Evolutionary conservation across 305 asterid genomes (phyloP).

Genomic region (Stenogyne calaminthoides): DNA sequence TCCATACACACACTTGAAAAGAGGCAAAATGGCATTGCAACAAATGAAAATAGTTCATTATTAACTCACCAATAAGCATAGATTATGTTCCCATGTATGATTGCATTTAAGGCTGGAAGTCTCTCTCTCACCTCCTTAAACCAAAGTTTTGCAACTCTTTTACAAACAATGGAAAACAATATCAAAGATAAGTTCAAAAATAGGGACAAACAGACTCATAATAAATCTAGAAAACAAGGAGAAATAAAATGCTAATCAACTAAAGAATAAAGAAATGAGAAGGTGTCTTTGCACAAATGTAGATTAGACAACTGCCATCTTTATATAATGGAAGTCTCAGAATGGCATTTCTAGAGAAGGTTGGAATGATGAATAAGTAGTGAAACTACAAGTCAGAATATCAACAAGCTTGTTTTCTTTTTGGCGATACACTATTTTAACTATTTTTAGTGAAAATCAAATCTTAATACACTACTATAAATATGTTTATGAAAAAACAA

Average conservation of each 20-base stretch:
- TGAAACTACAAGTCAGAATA: conserved; percentile 10
- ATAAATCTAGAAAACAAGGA: conserved; percentile 17
- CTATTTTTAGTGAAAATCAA: background rate
- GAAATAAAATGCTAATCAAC: conserved; percentile 6
- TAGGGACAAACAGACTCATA: too few relatives aligned
- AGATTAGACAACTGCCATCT: conserved; percentile 14
- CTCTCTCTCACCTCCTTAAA: conserved; percentile 87
- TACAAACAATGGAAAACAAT: conserved; percentile 44
- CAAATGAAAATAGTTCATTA: conserved; percentile 16
- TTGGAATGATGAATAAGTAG: background rate
- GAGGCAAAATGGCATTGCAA: background rate
- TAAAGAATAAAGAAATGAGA: background rate
- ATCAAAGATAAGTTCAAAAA: conserved; percentile 29
- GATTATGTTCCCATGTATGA: conserved; percentile 87
- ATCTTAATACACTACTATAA: background rate
- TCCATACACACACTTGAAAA: too few relatives aligned
- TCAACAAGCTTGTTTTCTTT: conserved; percentile 13
- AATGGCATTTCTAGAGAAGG: background rate
- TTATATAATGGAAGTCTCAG: background rate
- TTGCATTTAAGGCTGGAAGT: conserved; percentile 62
- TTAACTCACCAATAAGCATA: conserved; percentile 81
- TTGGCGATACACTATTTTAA: background rate
- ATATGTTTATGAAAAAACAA: background rate
- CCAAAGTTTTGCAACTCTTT: conserved; percentile 94
- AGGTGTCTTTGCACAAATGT: background rate